These are phyloP conservation scores for Eudorina sp. DNA, from an alignment of 139 green algal species.

Conservation along the genomic window DNA sequence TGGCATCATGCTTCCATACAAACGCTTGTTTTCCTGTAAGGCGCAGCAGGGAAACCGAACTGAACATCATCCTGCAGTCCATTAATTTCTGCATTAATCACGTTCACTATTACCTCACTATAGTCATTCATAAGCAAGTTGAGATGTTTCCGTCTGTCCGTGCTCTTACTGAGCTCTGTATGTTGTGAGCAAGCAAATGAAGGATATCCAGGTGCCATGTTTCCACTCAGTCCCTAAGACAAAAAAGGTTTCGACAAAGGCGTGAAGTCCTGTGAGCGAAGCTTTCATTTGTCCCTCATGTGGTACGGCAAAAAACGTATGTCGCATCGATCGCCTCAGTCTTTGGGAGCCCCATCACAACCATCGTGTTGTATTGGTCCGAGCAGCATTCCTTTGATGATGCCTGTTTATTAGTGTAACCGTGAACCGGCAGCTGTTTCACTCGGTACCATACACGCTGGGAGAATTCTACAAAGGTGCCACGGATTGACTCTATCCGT, in stretches of 20 bases:
- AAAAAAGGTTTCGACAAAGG: background rate
- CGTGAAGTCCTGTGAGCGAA: background rate
- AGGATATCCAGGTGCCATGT: conserved; percentile 10
- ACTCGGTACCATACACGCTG: no score
- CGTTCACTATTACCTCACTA: conserved; percentile 4
- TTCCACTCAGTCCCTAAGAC: background rate
- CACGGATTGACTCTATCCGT: no score
- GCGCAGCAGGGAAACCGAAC: background rate
- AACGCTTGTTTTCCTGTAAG: conserved; percentile 43
- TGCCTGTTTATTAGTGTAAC: no score
- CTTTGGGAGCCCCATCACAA: no score
- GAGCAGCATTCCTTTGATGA: no score
- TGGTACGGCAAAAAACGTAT: background rate
- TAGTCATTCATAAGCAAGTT: conserved; percentile 41
- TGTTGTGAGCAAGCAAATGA: conserved; percentile 3
- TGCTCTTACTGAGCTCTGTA: background rate
- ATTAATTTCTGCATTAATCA: background rate
- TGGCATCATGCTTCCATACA: conserved; percentile 30
- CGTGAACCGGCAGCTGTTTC: no score
- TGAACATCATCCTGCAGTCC: background rate
- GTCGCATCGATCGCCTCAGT: no score
- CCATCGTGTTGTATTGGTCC: no score
- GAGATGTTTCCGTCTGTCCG: conserved; percentile 3
- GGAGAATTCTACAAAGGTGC: no score
- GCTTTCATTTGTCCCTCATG: background rate